A percentile compares a stretch with the other conserved stretches of the same genome.
Evolutionary conservation across 306 rosid species (phyloP).

Genomic region (Corylus heterophylla): DNA sequence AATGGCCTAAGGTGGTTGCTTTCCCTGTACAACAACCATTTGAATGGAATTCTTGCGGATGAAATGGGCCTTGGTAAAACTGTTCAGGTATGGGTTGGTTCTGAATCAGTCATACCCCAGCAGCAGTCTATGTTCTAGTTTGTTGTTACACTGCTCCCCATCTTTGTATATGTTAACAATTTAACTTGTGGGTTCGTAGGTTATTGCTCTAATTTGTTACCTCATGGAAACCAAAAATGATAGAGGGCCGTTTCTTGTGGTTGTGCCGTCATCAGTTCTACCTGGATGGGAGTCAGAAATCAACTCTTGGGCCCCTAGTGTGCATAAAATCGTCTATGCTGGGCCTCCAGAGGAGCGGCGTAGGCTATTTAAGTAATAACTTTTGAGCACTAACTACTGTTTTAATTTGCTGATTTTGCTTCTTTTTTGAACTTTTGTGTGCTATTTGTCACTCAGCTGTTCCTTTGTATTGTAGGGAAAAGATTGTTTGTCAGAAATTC

Average conservation of each 20-base stretch:
- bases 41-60: conserved; percentile 99
- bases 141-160: background rate
- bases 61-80: conserved; percentile 99
- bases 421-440: conserved; percentile 13
- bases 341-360: conserved; percentile 99
- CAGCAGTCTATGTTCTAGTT: conserved; percentile 3
- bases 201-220: conserved; percentile 92
- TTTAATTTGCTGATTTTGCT: conserved; percentile 1
- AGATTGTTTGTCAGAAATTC: conserved; percentile 88
- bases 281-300: conserved; percentile 99
- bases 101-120: background rate
- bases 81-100: conserved; percentile 69
- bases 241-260: conserved; percentile 98
- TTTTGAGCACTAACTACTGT: conserved; percentile 16
- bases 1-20: conserved; percentile 98
- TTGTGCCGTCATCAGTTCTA: conserved; percentile 96
- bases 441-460: conserved; percentile 24
- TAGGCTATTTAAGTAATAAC: conserved; percentile 77
- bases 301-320: conserved; percentile 87
- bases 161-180: conserved; percentile 18
- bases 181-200: conserved; percentile 46
- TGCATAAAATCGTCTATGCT: conserved; percentile 77
- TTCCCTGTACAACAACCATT: conserved; percentile 90
- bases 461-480: conserved; percentile 70
- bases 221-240: conserved; percentile 98